These are phyloP conservation scores for Oryza rufipogon DNA, from an alignment of 176 grass and related monocot genomes.

Conservation along the genomic window DNA sequence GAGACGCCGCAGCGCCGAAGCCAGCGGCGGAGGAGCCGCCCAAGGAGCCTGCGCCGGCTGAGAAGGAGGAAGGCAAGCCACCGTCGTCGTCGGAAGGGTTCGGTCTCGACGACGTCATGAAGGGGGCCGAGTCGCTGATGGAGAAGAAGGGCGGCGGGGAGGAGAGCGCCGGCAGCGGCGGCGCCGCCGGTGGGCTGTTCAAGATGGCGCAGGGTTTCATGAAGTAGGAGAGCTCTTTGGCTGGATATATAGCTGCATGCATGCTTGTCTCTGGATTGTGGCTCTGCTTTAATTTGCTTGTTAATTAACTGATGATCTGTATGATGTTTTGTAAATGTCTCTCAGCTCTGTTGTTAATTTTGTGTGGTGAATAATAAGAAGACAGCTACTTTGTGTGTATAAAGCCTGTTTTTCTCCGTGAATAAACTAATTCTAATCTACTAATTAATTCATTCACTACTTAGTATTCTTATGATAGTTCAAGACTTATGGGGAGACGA, in stretches of 20 bases:
- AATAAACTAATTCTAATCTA: background rate
- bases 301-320: background rate
- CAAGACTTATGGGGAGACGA: too few relatives aligned
- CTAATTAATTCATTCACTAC: too few relatives aligned
- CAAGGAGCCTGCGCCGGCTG: background rate
- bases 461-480: too few relatives aligned
- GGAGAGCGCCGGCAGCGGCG: slow-evolving; percentile 16
- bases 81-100: slow-evolving; percentile 33
- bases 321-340: background rate
- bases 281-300: slow-evolving; percentile 8
- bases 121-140: slow-evolving; percentile 46
- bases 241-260: too few relatives aligned
- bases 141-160: slow-evolving; percentile 51
- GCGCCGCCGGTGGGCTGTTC: slow-evolving; percentile 51
- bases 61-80: slow-evolving; percentile 22
- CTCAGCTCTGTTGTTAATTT: background rate
- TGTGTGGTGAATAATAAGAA: background rate
- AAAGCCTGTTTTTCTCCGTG: background rate
- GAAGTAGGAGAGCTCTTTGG: slow-evolving; percentile 47
- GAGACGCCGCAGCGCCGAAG: slow-evolving; percentile 1
- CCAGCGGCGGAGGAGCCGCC: background rate
- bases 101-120: slow-evolving; percentile 54
- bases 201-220: slow-evolving; percentile 85
- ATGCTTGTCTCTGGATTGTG: background rate
- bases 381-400: background rate